Percentiles rank a stretch among this genome's conserved stretches.
Conservation (phyloP, 2,329 filamentous ascomycete genomes). For the Claviceps capensis region DNA sequence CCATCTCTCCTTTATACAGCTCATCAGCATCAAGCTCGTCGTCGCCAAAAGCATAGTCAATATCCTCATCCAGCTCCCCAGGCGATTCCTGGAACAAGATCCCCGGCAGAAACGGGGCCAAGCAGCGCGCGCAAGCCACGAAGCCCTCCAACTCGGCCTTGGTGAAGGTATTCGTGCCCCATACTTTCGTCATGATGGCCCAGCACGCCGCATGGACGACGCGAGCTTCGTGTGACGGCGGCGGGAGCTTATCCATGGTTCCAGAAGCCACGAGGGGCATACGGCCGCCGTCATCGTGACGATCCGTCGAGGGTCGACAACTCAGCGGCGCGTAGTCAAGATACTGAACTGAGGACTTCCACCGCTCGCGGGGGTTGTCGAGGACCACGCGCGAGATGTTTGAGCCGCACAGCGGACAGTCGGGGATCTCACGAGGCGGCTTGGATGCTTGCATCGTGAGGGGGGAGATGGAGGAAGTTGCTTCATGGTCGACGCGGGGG, state of each 20-base stretch:
- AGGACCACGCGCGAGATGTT: conserved; percentile 3
- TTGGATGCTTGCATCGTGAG: neutral
- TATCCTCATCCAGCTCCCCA: conserved; percentile 5
- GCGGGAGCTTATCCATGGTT: neutral
- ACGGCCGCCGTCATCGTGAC: neutral
- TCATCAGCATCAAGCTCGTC: conserved; percentile 2
- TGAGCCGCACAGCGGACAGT: conserved; percentile 5
- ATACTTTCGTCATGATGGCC: conserved; percentile 4
- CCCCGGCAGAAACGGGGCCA: conserved; percentile 3
- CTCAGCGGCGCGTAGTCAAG: conserved; percentile 1
- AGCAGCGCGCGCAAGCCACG: conserved; percentile 5
- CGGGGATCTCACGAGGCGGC: neutral
- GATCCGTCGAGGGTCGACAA: neutral
- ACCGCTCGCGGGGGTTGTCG: conserved; percentile 1
- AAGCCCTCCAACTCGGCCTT: conserved; percentile 6
- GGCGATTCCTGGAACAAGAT: conserved; percentile 6
- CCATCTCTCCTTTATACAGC: too few species aligned
- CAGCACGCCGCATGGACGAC: conserved; percentile 7
- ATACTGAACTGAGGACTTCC: conserved; percentile 5
- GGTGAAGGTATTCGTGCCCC: conserved; percentile 2
- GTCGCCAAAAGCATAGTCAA: conserved; percentile 4
- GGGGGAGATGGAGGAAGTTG: neutral
- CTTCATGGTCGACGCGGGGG: too few species aligned
- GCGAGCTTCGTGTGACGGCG: neutral
- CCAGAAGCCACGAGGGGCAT: conserved; percentile 4